These are phyloP conservation scores for Eragrostis nindensis DNA, from an alignment of 176 grass and related monocot species.

Conservation along the genomic window DNA sequence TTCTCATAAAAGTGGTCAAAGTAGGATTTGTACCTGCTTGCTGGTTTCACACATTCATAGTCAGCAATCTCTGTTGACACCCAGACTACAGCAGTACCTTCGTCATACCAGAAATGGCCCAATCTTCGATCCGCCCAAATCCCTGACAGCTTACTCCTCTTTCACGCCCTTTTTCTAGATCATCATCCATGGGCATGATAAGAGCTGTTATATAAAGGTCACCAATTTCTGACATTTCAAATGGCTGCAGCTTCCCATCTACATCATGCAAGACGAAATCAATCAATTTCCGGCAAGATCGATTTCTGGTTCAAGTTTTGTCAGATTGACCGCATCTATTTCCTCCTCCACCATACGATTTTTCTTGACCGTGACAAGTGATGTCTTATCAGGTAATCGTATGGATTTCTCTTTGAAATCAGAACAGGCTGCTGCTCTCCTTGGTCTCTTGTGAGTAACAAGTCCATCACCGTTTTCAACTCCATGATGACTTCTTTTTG, in stretches of 20 bases:
- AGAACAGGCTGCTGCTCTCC: conserved; percentile 77
- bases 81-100: conserved; percentile 87
- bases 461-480: conserved; percentile 46
- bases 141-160: conserved; percentile 91
- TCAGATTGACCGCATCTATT: conserved; percentile 79
- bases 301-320: conserved; percentile 76
- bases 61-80: conserved; percentile 92
- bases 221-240: conserved; percentile 97
- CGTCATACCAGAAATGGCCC: conserved; percentile 98
- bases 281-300: conserved; percentile 76
- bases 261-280: conserved; percentile 92
- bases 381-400: conserved; percentile 69
- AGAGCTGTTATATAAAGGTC: conserved; percentile 92
- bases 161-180: conserved; percentile 81
- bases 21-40: conserved; percentile 81
- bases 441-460: conserved; percentile 58
- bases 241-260: conserved; percentile 87
- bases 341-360: conserved; percentile 76
- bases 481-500: conserved; percentile 22
- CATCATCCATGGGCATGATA: conserved; percentile 92
- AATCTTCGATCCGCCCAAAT: conserved; percentile 95
- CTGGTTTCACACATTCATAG: conserved; percentile 97
- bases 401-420: conserved; percentile 84
- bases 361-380: conserved; percentile 66
- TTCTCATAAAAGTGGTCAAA: conserved; percentile 91